These are phyloP conservation scores for Capsicum pubescens DNA, from an alignment of 257 asterid species.

Conservation along the genomic window DNA sequence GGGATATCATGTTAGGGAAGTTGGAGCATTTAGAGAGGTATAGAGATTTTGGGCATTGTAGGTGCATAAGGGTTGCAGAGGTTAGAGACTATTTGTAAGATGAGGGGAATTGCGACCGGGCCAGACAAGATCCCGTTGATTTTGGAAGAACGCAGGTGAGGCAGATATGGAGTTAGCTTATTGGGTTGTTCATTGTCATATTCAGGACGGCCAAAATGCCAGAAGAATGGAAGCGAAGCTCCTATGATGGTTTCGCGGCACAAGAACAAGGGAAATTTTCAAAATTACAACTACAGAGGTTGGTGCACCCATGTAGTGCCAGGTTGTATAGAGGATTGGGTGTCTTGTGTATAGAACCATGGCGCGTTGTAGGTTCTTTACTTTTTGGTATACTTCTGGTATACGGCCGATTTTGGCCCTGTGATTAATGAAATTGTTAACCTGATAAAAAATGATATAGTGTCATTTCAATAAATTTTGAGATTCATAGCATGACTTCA, in stretches of 20 bases:
- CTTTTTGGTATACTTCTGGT: too few relatives aligned
- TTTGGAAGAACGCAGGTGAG: background rate
- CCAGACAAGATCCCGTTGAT: background rate
- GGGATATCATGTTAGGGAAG: background rate
- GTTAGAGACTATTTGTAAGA: background rate
- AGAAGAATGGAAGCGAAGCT: background rate
- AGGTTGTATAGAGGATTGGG: too few relatives aligned
- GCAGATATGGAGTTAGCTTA: background rate
- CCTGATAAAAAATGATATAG: too few relatives aligned
- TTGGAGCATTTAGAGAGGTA: background rate
- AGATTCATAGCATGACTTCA: too few relatives aligned
- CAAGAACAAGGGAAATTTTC: background rate
- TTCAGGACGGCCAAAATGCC: background rate
- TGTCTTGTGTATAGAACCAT: too few relatives aligned
- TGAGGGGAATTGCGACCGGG: background rate
- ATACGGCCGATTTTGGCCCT: too few relatives aligned
- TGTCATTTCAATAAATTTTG: too few relatives aligned
- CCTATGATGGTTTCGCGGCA: background rate
- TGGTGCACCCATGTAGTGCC: too few relatives aligned
- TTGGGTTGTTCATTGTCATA: background rate
- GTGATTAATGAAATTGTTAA: too few relatives aligned
- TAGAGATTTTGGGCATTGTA: background rate
- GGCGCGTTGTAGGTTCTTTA: too few relatives aligned
- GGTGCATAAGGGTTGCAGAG: background rate
- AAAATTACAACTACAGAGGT: background rate